Evolutionary conservation across 1,284 basidiomycete genomes (phyloP).

Genomic region (Tylopilus sp.): DNA sequence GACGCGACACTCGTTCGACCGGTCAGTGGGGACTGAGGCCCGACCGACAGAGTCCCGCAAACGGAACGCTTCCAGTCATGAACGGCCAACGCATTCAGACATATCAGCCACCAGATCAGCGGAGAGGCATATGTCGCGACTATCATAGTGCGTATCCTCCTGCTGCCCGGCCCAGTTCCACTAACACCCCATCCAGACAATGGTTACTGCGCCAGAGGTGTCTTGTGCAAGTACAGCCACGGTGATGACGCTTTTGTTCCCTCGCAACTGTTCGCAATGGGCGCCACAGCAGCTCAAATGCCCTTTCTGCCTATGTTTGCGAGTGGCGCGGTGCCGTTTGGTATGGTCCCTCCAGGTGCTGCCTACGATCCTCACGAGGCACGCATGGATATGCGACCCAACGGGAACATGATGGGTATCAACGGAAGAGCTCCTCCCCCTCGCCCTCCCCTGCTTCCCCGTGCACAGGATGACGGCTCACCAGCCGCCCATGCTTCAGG

Average conservation of each 20-base stretch:
- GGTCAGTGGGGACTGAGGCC: conserved; percentile 39
- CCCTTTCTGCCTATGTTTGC: conserved; percentile 69
- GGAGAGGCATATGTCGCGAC: conserved; percentile 76
- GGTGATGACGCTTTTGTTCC: conserved; percentile 78
- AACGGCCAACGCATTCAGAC: conserved; percentile 50
- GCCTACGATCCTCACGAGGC: conserved; percentile 75
- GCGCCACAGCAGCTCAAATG: conserved; percentile 36
- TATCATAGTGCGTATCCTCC: conserved; percentile 72
- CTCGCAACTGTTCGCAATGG: conserved; percentile 59
- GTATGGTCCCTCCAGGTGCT: conserved; percentile 43
- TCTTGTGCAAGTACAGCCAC: conserved; percentile 90
- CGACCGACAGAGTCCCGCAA: conserved; percentile 31
- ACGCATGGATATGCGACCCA: conserved; percentile 67
- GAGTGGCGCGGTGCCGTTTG: conserved; percentile 40
- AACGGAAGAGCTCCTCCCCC: conserved; percentile 40
- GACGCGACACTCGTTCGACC: conserved; percentile 40
- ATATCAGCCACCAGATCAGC: conserved; percentile 67
- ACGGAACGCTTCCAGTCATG: conserved; percentile 30
- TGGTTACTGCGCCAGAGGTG: conserved; percentile 88
- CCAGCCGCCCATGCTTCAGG: conserved; percentile 45
- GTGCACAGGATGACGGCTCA: conserved; percentile 46
- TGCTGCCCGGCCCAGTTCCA: conserved; percentile 4
- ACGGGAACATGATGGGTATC: conserved; percentile 27
- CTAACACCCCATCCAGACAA: conserved; percentile 52
- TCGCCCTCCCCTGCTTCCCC: conserved; percentile 55